Conservation (phyloP, 805 yeast genomes). For the Pichia manshurica region DNA sequence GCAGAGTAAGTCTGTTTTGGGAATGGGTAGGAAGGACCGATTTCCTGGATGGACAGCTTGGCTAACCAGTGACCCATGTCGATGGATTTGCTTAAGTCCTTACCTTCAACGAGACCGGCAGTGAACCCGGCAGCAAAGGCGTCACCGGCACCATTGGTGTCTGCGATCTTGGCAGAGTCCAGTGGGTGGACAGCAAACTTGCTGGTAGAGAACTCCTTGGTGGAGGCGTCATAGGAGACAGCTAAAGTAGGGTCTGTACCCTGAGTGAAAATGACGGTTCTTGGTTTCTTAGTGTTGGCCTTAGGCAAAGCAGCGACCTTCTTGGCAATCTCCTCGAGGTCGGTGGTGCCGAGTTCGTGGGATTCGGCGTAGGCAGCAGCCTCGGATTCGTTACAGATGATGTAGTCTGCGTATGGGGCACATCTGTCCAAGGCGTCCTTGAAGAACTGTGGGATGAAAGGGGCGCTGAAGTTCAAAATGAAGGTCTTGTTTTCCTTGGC, state of each 20-base stretch:
- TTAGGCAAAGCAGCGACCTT: constrained; percentile 74
- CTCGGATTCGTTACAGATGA: constrained; percentile 95
- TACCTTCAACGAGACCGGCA: constrained; percentile 78
- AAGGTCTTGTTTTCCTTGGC: constrained; percentile 38
- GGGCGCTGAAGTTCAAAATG: constrained; percentile 87
- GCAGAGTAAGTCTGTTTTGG: constrained; percentile 53
- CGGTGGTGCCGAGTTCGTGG: constrained; percentile 57
- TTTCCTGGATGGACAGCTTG: constrained; percentile 79
- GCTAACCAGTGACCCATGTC: constrained; percentile 98
- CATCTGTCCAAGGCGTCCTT: constrained; percentile 79
- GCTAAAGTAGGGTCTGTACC: constrained; percentile 88
- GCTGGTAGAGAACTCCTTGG: constrained; percentile 42
- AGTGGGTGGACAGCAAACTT: constrained; percentile 69
- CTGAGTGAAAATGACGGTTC: constrained; percentile 92
- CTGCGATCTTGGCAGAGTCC: constrained; percentile 62
- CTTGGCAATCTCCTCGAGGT: constrained; percentile 74
- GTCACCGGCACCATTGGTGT: constrained; percentile 99
- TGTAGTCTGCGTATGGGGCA: constrained; percentile 81
- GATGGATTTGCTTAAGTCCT: constrained; percentile 51
- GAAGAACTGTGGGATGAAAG: constrained; percentile 93
- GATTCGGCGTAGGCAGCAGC: constrained; percentile 92
- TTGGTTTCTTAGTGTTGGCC: constrained; percentile 57
- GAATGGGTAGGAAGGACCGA: constrained; percentile 91
- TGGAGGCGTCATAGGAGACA: constrained; percentile 49
- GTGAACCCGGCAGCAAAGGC: constrained; percentile 96